Evolutionary conservation across 139 green algal species (phyloP), one percentile per base, ranked within the genome.

Genomic region (Closterium sp.): DNA sequence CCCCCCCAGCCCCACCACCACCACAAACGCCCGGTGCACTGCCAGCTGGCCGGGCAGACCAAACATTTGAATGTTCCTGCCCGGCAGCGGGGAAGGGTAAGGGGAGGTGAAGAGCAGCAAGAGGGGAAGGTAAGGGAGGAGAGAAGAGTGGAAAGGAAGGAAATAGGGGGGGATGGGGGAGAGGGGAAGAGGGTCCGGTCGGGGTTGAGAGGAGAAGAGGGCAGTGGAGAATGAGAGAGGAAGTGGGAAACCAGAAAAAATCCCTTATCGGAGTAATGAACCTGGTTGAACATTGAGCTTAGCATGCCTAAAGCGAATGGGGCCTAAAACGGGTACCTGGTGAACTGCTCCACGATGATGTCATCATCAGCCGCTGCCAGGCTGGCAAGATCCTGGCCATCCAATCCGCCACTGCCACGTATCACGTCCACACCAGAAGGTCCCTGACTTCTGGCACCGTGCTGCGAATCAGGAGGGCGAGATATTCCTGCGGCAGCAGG

Each of bases 11-110:
- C 98, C 98, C 2, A 99, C 96, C 6, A 99, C 98, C 0, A 99
- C 96, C 1, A 99, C 98, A 93, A 99, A 99, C 0, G 96, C 88
- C 1, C 89, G 45, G 2, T 96, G 90, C 5, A 99, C 93, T 0
- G 24, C 24, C 19, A 89, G 34, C 92, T 99, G 98, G 4, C 91
- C 96, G 89, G 95, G 32, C 86, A 95, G 50, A 0, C 98, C 97
- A 88, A 99, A 99, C 94, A 99, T 99, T 93, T 99, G 97, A 17
- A 98, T 90, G 93, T 99, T 99, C 90, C 90, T 93, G 90, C 19
- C 21, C 90, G 19, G 28, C n/a, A 87, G n/a, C n/a, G 4, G 10
- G 4, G 11, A 87, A 10, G 10, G 85, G 28, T 11, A 30, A 11
- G 85, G 34, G n/a, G 85, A 31, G 85, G 28, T 32, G 85, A 87